Conservation (phyloP, 1,284 basidiomycete species). For the Hymenochaete sp. region DNA sequence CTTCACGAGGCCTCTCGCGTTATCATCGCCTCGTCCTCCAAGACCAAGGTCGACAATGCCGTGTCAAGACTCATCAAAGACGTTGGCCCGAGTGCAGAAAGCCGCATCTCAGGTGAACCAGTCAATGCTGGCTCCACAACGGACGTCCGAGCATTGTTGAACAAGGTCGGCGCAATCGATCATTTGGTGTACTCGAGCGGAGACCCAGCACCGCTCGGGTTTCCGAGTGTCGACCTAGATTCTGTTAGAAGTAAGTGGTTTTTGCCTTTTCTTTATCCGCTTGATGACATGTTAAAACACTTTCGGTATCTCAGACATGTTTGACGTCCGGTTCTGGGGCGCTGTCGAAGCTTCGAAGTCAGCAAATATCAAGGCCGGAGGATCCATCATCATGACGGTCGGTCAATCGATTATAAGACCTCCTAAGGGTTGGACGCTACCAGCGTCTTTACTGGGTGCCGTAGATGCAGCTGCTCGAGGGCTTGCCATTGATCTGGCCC, state of each 20-base stretch:
- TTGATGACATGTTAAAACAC: no score
- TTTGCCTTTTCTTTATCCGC: no score
- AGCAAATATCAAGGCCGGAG: conserved; percentile 15
- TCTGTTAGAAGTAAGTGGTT: conserved; percentile 13
- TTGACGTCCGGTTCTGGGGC: conserved; percentile 21
- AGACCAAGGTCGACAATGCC: conserved; percentile 13
- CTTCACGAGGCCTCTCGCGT: conserved; percentile 15
- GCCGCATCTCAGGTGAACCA: conserved; percentile 14
- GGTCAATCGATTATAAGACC: conserved; percentile 16
- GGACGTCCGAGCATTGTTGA: conserved; percentile 14
- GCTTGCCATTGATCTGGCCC: conserved; percentile 20
- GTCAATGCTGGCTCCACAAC: conserved; percentile 14
- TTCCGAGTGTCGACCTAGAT: conserved; percentile 17
- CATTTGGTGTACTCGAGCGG: conserved; percentile 21
- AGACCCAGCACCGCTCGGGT: conserved; percentile 13
- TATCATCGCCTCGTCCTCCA: conserved; percentile 17
- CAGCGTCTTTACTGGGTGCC: conserved; percentile 15
- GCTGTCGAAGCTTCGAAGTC: conserved; percentile 16
- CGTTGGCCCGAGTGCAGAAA: not conserved
- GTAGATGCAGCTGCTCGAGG: conserved; percentile 18
- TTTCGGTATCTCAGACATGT: conserved; percentile 2
- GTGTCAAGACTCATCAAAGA: conserved; percentile 9
- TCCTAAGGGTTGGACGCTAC: conserved; percentile 14
- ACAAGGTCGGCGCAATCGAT: conserved; percentile 18
- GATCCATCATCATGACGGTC: conserved; percentile 18